Percentiles rank a stretch among this genome's conserved stretches.
Conservation (phyloP, 208 protist species). For the Leishmania braziliensis region DNA sequence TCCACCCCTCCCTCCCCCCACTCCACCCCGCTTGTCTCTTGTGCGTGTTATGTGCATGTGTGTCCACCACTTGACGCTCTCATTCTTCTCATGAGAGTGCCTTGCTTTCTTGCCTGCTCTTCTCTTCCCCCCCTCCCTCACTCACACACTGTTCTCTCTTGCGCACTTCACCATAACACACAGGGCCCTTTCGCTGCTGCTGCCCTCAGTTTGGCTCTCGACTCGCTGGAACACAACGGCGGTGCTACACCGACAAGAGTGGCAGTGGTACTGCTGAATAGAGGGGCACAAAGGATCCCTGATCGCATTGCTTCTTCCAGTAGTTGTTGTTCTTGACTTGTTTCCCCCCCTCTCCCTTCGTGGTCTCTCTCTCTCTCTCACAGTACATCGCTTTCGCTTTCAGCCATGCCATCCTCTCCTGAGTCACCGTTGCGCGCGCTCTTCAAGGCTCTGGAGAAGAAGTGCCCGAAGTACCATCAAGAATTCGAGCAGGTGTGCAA, state of each 20-base stretch:
- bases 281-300: background rate
- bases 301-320: background rate
- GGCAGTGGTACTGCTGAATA: background rate
- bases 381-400: too few relatives aligned
- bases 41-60: background rate
- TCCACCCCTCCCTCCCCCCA: background rate
- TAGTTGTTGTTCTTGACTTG: background rate
- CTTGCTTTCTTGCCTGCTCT: background rate
- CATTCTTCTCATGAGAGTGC: background rate
- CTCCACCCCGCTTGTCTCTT: too few relatives aligned
- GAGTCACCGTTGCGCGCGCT: constrained; percentile 36
- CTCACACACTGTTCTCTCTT: background rate
- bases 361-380: background rate
- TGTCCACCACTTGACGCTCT: background rate
- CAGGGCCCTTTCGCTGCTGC: background rate
- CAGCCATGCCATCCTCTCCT: constrained; percentile 1
- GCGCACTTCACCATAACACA: background rate
- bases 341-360: background rate
- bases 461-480: constrained; percentile 47
- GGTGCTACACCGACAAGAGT: background rate
- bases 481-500: constrained; percentile 31
- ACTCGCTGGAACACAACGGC: background rate
- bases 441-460: constrained; percentile 44
- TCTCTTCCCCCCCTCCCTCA: background rate
- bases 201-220: background rate